A percentile compares a stretch with the other conserved stretches of the same genome.
Evolutionary conservation across 257 asterid species (phyloP).

Genomic region (Penstemon newberryi): DNA sequence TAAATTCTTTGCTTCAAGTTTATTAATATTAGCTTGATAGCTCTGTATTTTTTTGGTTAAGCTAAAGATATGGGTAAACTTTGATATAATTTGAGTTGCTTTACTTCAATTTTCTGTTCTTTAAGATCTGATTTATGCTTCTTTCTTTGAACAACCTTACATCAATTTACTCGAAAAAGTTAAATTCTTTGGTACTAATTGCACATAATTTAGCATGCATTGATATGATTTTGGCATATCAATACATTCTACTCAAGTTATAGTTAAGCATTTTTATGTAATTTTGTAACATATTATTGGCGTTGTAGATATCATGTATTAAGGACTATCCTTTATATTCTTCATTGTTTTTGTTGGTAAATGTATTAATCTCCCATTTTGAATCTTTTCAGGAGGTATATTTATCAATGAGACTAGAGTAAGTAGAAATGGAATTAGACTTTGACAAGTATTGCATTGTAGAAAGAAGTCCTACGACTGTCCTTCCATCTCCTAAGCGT

Average conservation of each 20-base stretch:
- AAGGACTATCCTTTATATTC: background rate
- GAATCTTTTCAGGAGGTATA: slow-evolving; percentile 31
- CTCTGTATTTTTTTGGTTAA: slow-evolving; percentile 24
- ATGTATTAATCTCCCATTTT: slow-evolving; percentile 18
- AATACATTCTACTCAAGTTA: background rate
- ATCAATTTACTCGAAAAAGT: no score
- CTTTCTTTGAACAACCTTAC: no score
- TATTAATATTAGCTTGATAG: slow-evolving; percentile 19
- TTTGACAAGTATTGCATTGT: slow-evolving; percentile 79
- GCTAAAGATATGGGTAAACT: slow-evolving; percentile 42
- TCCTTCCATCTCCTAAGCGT: slow-evolving; percentile 61
- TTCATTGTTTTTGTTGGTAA: no score
- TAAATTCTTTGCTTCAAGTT: slow-evolving; percentile 35
- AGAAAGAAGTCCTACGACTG: slow-evolving; percentile 94
- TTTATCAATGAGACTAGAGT: slow-evolving; percentile 42
- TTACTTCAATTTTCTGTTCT: slow-evolving; percentile 15
- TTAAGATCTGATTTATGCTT: slow-evolving; percentile 37
- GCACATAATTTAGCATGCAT: background rate
- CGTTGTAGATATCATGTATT: background rate
- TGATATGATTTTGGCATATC: background rate
- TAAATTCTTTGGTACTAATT: no score
- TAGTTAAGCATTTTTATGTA: background rate
- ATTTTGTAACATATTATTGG: no score
- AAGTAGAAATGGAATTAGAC: slow-evolving; percentile 53
- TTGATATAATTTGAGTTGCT: slow-evolving; percentile 8